Evolutionary conservation across 495 filamentous ascomycete genomes (phyloP), one percentile per base, ranked within the genome.

Genomic region (Neurospora sp.): DNA sequence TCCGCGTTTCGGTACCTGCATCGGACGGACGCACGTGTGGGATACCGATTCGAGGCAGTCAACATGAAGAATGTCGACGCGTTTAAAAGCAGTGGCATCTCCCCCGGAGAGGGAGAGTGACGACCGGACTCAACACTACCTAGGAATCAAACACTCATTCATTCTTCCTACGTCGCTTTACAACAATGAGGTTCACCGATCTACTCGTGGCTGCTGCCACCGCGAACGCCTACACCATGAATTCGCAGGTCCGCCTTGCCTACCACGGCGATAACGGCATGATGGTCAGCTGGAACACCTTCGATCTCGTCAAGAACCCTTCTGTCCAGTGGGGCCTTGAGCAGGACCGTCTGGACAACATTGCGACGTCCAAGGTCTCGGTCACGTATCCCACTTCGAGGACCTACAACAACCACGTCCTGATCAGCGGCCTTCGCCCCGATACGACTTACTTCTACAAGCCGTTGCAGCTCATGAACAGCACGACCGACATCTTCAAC

Each of bases 401-500:
- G 8, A 89, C 87, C 0, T 88, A 84, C 76, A 86, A 86, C 38
- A 88, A 87, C 76, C 82, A 82, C 11, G 87, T 86, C 0, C 70
- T 78, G 2, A 71, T 89, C 71, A 82, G 73, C 4, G 83, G 78
- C 5, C 80, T 89, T 14, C 72, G 78, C 2, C 84, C 86, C 0
- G 83, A 85, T 16, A 88, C 85, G 1, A 81, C 77, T 4, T 89
- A 89, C 77, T 87, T 84, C 77, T 89, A 88, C 75, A 78, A 74
- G 54, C 79, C 80, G 3, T 42, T 12, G 27, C 44, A 20, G n/a
- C 20, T 60, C 12, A 39, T 69, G 41, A 49, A 49, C 10, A 69
- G 38, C 16, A 74, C 76, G 18, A 74, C 71, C 23, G 23, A 49
- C n/a, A 72, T 77, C 39, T 54, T 54, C 46, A 54, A 54, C 46